Evolutionary conservation across 2,329 filamentous ascomycete genomes (phyloP).

Genomic region (Cyphellophora attinorum): DNA sequence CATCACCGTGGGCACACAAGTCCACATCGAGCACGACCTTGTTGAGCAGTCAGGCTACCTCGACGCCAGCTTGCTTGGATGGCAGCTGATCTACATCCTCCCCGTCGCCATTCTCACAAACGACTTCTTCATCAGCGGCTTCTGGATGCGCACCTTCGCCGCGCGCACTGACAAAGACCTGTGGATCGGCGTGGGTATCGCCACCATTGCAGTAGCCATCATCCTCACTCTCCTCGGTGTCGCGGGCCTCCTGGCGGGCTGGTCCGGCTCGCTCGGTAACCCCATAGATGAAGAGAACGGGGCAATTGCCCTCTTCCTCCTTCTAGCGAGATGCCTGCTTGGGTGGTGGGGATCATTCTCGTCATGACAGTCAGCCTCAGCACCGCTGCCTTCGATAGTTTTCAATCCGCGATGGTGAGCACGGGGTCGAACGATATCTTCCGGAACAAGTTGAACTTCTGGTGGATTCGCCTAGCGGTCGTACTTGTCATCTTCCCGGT

Average conservation of each 20-base stretch:
- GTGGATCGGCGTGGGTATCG: slow-evolving; percentile 62
- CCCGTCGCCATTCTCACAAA: slow-evolving; percentile 74
- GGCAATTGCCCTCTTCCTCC: slow-evolving; percentile 63
- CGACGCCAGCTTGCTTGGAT: slow-evolving; percentile 62
- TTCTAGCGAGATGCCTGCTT: slow-evolving; percentile 63
- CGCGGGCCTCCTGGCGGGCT: slow-evolving; percentile 65
- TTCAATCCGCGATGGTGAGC: slow-evolving; percentile 79
- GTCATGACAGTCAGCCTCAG: slow-evolving; percentile 72
- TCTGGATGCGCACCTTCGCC: slow-evolving; percentile 77
- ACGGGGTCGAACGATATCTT: slow-evolving; percentile 76
- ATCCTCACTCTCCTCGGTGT: slow-evolving; percentile 65
- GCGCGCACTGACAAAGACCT: slow-evolving; percentile 69
- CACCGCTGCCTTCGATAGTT: slow-evolving; percentile 68
- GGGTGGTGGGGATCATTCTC: slow-evolving; percentile 74
- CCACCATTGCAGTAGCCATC: slow-evolving; percentile 53
- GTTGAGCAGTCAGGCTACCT: slow-evolving; percentile 61
- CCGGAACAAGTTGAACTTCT: slow-evolving; percentile 68
- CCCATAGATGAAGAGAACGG: slow-evolving; percentile 52
- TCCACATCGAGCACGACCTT: slow-evolving; percentile 58
- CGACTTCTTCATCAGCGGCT: slow-evolving; percentile 76
- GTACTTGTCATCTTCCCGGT: slow-evolving; percentile 65
- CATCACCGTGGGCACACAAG: slow-evolving; percentile 68
- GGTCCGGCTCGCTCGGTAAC: slow-evolving; percentile 62
- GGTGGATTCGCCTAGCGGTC: slow-evolving; percentile 60
- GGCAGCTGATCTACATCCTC: slow-evolving; percentile 78